Conservation (phyloP, 73 alveolate genomes). For the Tetrahymena elliotti region DNA sequence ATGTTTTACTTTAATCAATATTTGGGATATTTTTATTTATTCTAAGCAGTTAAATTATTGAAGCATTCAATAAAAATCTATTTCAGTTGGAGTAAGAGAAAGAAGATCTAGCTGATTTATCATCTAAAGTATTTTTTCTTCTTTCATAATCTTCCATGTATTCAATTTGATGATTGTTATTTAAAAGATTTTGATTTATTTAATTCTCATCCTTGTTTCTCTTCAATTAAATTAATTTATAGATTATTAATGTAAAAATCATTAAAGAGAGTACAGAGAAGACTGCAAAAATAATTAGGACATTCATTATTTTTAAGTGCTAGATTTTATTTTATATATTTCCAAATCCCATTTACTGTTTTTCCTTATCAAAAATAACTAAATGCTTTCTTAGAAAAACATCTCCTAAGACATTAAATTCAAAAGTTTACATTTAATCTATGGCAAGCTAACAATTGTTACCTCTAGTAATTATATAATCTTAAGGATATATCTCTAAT, state of each 20-base stretch:
- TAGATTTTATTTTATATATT: not conserved
- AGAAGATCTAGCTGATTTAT: no score
- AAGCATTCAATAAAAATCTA: no score
- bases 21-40: no score
- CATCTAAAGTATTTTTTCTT: no score
- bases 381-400: constrained; percentile 19
- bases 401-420: constrained; percentile 20
- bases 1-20: no score
- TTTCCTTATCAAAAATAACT: constrained; percentile 1
- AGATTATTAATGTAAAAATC: not conserved
- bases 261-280: not conserved
- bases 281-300: not conserved
- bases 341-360: constrained; percentile 3
- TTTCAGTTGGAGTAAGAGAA: no score
- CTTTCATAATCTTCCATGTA: not conserved
- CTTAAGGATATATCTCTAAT: not conserved
- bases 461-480: not conserved
- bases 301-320: not conserved
- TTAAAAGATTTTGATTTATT: not conserved
- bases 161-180: no score
- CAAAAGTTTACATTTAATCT: not conserved
- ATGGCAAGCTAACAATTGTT: not conserved
- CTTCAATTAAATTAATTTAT: not conserved
- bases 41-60: no score
- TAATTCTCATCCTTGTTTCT: not conserved